Base-by-base conservation (phyloP, 2,329 filamentous ascomycete species). In the Onygenales sp. region DNA sequence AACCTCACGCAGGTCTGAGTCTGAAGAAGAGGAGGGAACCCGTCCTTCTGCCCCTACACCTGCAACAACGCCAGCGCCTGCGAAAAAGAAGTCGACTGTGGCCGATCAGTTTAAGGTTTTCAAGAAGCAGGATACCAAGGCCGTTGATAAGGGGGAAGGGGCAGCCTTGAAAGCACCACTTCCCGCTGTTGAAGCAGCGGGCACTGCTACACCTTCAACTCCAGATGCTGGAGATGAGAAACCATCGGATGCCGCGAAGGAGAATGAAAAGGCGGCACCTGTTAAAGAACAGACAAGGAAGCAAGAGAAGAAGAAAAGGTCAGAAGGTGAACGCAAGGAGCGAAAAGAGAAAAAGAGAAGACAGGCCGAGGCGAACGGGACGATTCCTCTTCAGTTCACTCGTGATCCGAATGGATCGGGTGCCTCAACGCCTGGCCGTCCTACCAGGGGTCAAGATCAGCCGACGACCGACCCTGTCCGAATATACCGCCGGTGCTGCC, bases 291-390 rank as follows among this genome's bases (percentile, higher is more conserved):
- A 71, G 0, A 83, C 76, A 6, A 85, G 84, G 62, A 96, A 94
- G 71, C 93, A 89, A 69, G 91, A 96, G 65, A 96, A 95, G 77
- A 96, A 96, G 73, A 95, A 95, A 74, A 84, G 86, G 59, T 95
- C 88, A 42, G 92, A 96, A 66, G 90, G 92, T 55, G 92, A 96
- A 69, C 80, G 91, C 42, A 95, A 94, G 66, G 88, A 93, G 56
- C 82, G 91, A 52, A 95, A 94, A 67, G 91, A 96, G 70, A 88
- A 88, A 70, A 92, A 88, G 66, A 80, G 89, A 57, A 83, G 82
- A 65, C 82, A 88, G 61, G 92, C 91, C 27, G 88, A 95, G 65
- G 88, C 88, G 54, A 95, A 93, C 66, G 92, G 92, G 7, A 81
- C 82, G 7, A 81, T 95, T 54, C 92, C 91, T 1, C 81, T 95